Evolutionary conservation across 306 rosid species (phyloP), one percentile per base, ranked within the genome.

Genomic region (Cicer arietinum): DNA sequence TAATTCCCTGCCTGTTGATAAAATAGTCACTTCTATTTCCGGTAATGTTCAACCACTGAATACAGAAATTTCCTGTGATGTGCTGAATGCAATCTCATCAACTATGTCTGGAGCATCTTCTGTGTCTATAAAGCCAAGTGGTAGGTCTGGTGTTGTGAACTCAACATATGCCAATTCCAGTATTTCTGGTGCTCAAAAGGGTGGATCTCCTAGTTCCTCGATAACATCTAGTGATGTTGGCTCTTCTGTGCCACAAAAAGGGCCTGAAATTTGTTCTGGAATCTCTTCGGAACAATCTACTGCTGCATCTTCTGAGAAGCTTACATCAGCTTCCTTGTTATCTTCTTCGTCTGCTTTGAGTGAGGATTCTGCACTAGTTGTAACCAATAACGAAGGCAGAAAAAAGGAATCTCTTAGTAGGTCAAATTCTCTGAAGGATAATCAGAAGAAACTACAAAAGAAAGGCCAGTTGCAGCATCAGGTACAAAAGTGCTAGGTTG

Each of bases 381-480:
- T 53, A 60, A 67, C 78, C 46, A 64, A 58, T 48, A 77, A 74
- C 57, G 90, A 94, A 48, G 81, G 80, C 48, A 81, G 73, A 66
- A 82, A 65, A 51, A 81, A 82, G 74, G 96, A 90, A 81, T 73
- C 82, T 54, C 82, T 88, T 57, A 76, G 85, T 9, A 84, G 88
- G 79, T 86, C 96, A 8, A 85, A 87, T 78, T 86, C 90, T 61
- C 63, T 85, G 48, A 86, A 84, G 81, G 96, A 90, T 76, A 85
- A 82, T 79, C 87, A 86, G 80, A 90, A 82, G 85, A 87, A 86
- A 75, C 18, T 69, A 48, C 81, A 71, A 71, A 87, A 79, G 85
- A 85, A 81, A 84, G 92, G 78, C 13, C 91, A 82, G 63, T 40
- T 61, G 51, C 89, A 67, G 72, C 83, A 80, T 75, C 90, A 90